Percentiles rank a stretch among this genome's conserved stretches.
phyloP scores from a whole-genome alignment of 129 eudicot genomes.

The Lactuca sativa region DNA sequence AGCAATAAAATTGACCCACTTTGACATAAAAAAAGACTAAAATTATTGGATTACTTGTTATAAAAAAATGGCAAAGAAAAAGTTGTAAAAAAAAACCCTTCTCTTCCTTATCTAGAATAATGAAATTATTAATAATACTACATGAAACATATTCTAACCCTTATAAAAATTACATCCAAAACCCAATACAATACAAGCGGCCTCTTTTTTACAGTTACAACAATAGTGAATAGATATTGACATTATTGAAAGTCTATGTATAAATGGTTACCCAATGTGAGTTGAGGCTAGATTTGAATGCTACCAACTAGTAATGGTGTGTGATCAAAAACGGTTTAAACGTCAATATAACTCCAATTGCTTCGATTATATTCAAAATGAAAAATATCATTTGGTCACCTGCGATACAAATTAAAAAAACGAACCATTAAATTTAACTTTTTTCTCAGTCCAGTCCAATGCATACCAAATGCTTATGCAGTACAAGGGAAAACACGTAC shows the following conservation, averaged over 20 bases:
- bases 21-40: too few relatives aligned
- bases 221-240: background rate
- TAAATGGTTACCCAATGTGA: background rate
- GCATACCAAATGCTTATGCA: background rate
- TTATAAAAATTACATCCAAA: background rate
- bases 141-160: background rate
- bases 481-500: conserved; percentile 24
- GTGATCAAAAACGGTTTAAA: conserved; percentile 62
- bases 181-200: background rate
- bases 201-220: background rate
- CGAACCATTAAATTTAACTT: background rate
- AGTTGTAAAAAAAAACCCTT: too few relatives aligned
- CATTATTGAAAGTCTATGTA: background rate
- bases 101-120: too few relatives aligned
- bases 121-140: too few relatives aligned
- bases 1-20: too few relatives aligned
- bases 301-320: conserved; percentile 31
- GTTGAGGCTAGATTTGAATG: background rate
- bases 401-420: conserved; percentile 30
- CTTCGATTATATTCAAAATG: conserved; percentile 55
- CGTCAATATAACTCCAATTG: conserved; percentile 54
- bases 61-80: too few relatives aligned
- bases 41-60: too few relatives aligned
- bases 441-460: background rate
- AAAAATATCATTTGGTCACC: conserved; percentile 66